These are phyloP conservation scores for Blastobotrys indianensis DNA, from an alignment of 1,139 yeast genomes.

Conservation along the genomic window DNA sequence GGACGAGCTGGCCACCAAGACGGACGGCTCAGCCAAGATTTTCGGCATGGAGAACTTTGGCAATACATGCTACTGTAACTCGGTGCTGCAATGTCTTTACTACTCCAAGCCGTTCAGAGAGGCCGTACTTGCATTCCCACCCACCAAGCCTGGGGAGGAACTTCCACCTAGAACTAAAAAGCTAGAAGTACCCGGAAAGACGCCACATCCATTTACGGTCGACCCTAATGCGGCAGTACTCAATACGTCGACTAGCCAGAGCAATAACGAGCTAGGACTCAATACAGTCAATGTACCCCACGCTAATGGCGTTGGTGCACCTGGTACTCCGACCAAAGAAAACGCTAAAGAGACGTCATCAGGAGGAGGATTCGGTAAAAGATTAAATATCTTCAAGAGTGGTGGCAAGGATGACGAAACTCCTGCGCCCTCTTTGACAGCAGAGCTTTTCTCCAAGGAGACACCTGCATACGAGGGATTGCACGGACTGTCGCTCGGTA, in stretches of 20 bases:
- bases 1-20: constrained; percentile 17
- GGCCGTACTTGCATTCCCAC: constrained; percentile 47
- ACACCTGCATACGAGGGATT: constrained; percentile 28
- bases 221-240: constrained; percentile 26
- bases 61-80: constrained; percentile 87
- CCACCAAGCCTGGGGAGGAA: background rate
- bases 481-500: constrained; percentile 29
- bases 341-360: background rate
- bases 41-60: constrained; percentile 97
- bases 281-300: constrained; percentile 9
- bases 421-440: constrained; percentile 4
- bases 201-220: constrained; percentile 35
- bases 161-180: constrained; percentile 17
- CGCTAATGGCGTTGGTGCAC: background rate
- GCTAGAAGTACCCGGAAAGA: constrained; percentile 29
- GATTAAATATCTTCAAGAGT: constrained; percentile 14
- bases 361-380: constrained; percentile 8
- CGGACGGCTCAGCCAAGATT: constrained; percentile 42
- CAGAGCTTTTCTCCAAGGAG: constrained; percentile 8
- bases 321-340: constrained; percentile 1
- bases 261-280: constrained; percentile 14
- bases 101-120: constrained; percentile 65
- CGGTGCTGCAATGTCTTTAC: constrained; percentile 82
- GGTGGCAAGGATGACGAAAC: background rate
- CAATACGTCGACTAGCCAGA: constrained; percentile 14